Conservation (phyloP, 345 rosid genomes). For the Sonneratia caseolaris region DNA sequence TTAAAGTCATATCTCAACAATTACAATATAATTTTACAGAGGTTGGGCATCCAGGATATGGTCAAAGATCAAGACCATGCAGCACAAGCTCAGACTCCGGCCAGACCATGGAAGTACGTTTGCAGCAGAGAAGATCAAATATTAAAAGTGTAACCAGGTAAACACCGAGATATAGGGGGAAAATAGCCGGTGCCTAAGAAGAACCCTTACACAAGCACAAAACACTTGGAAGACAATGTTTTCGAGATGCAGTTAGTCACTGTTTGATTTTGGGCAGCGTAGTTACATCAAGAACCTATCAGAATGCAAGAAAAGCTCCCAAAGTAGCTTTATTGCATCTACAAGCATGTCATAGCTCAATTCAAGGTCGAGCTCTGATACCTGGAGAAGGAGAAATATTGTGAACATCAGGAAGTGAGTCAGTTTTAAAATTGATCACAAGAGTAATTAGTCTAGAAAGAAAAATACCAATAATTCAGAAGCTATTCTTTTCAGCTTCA, state of each 20-base stretch:
- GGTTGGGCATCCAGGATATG: too few relatives aligned
- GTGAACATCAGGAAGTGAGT: not conserved
- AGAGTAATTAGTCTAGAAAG: not conserved
- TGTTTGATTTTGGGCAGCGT: not conserved
- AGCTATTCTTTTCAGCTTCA: slow-evolving; percentile 41
- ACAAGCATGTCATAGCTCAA: slow-evolving; percentile 20
- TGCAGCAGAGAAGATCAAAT: too few relatives aligned
- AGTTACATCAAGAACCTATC: slow-evolving; percentile 3
- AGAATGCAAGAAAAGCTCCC: slow-evolving; percentile 26
- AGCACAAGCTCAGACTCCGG: too few relatives aligned
- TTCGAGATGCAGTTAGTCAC: not conserved
- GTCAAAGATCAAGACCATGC: not conserved
- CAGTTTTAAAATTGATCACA: not conserved
- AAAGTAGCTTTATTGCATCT: slow-evolving; percentile 28
- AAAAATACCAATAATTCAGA: slow-evolving; percentile 20
- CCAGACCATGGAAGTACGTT: too few relatives aligned
- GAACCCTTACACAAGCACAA: not conserved
- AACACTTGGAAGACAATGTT: not conserved
- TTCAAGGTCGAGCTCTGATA: slow-evolving; percentile 12
- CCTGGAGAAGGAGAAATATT: slow-evolving; percentile 16
- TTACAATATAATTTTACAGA: too few relatives aligned
- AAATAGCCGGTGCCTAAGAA: not conserved
- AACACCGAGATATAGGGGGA: not conserved
- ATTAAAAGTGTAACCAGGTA: not conserved
- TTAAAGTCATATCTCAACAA: not conserved